Percentiles rank a stretch among this genome's conserved stretches.
phyloP scores from a whole-genome alignment of 176 grass and related monocot genomes.

The Elaeis guineensis region DNA sequence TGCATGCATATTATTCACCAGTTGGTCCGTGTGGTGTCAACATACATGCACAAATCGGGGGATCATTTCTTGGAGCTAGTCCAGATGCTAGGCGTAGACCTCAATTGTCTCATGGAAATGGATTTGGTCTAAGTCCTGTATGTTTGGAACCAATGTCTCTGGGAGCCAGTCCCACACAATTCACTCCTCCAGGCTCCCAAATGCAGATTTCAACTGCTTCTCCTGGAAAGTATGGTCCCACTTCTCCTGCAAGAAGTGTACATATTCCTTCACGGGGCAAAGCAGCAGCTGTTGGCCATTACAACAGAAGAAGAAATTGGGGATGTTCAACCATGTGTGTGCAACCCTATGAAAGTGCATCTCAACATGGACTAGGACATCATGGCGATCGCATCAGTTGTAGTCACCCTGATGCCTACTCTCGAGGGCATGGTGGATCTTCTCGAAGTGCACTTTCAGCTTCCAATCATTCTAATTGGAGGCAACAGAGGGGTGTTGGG shows the following conservation, averaged over 20 bases:
- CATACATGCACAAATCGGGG: constrained; percentile 65
- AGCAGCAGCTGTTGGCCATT: constrained; percentile 64
- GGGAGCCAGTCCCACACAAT: constrained; percentile 87
- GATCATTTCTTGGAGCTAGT: constrained; percentile 73
- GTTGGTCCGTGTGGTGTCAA: constrained; percentile 67
- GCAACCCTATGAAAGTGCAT: constrained; percentile 58
- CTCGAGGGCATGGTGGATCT: constrained; percentile 41
- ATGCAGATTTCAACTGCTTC: constrained; percentile 42
- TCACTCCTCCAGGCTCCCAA: constrained; percentile 78
- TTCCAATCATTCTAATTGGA: constrained; percentile 66
- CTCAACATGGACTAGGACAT: constrained; percentile 38
- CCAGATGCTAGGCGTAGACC: constrained; percentile 67
- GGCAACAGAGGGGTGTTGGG: constrained; percentile 34
- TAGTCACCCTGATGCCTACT: constrained; percentile 41
- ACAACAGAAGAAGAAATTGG: constrained; percentile 66
- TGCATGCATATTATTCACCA: constrained; percentile 60
- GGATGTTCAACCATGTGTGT: constrained; percentile 49
- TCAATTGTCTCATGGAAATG: constrained; percentile 55
- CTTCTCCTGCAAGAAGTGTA: constrained; percentile 57
- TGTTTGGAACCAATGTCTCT: constrained; percentile 70
- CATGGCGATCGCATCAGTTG: constrained; percentile 37
- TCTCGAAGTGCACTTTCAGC: constrained; percentile 33
- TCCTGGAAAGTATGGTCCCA: constrained; percentile 52
- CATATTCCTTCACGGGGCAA: constrained; percentile 63
- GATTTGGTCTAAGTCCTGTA: constrained; percentile 73